Percentiles rank a stretch among this genome's conserved stretches.
Evolutionary conservation across 1,284 basidiomycete species (phyloP).

Genomic region (Boletus mariae): DNA sequence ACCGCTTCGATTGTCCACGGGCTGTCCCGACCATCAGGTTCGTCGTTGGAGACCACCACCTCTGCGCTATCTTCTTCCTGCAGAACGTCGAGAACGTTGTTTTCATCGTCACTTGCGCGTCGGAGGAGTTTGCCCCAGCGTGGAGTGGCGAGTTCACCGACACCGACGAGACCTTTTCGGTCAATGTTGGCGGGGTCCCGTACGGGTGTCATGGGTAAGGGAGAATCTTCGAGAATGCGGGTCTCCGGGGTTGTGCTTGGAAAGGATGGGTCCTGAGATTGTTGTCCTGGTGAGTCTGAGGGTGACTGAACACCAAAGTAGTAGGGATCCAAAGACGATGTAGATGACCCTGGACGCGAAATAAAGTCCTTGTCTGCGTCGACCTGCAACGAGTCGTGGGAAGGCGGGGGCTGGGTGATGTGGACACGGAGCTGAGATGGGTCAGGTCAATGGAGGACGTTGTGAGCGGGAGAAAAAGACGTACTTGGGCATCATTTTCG

Average conservation of each 20-base stretch:
- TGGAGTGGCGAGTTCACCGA: slow-evolving; percentile 97
- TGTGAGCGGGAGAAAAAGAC: background rate
- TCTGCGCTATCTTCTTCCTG: slow-evolving; percentile 45
- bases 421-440: slow-evolving; percentile 24
- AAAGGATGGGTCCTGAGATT: slow-evolving; percentile 27
- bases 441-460: background rate
- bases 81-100: slow-evolving; percentile 31
- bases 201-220: slow-evolving; percentile 72
- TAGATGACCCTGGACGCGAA: slow-evolving; percentile 59
- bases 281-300: slow-evolving; percentile 49
- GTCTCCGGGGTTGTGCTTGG: slow-evolving; percentile 43
- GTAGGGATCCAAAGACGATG: slow-evolving; percentile 79
- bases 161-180: slow-evolving; percentile 84
- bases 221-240: slow-evolving; percentile 44
- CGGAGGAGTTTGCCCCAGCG: slow-evolving; percentile 65
- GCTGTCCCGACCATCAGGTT: slow-evolving; percentile 56
- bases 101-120: slow-evolving; percentile 33
- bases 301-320: slow-evolving; percentile 71
- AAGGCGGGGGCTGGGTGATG: slow-evolving; percentile 18
- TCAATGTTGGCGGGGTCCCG: slow-evolving; percentile 83
- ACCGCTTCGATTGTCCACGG: slow-evolving; percentile 85
- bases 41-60: slow-evolving; percentile 40
- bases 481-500: slow-evolving; percentile 12
- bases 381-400: slow-evolving; percentile 25
- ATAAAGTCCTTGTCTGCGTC: slow-evolving; percentile 30